A percentile compares a stretch with the other conserved stretches of the same genome.
Evolutionary conservation across 768 basidiomycete genomes (phyloP).

Genomic region (Galerina marginata): DNA sequence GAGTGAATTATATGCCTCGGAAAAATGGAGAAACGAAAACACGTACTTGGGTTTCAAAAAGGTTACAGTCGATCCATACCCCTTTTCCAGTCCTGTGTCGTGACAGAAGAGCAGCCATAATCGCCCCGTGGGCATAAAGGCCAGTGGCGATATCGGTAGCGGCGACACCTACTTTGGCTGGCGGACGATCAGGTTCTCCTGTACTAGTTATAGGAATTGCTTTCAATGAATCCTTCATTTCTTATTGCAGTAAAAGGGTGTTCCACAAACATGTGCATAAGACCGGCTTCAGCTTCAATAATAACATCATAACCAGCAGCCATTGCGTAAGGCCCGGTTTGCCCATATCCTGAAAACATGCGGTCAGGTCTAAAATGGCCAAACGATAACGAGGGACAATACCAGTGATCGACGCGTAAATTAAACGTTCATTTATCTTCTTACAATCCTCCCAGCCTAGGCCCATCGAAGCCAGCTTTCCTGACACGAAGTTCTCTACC

Average conservation of each 20-base stretch:
- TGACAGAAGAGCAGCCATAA: constrained; percentile 88
- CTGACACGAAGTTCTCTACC: constrained; percentile 87
- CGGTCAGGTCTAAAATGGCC: not conserved
- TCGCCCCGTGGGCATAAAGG: constrained; percentile 89
- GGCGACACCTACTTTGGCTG: constrained; percentile 95
- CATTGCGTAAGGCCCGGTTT: constrained; percentile 86
- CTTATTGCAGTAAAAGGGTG: not conserved
- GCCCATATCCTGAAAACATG: constrained; percentile 47
- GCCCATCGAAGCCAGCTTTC: constrained; percentile 85
- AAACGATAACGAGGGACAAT: not conserved
- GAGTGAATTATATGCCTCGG: constrained; percentile 6
- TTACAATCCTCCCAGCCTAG: constrained; percentile 85
- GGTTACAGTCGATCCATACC: constrained; percentile 89
- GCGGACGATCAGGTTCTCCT: constrained; percentile 84
- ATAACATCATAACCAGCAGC: constrained; percentile 90
- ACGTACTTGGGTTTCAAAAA: constrained; percentile 88
- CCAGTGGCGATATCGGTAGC: constrained; percentile 89
- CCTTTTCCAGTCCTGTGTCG: constrained; percentile 86
- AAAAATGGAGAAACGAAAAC: constrained; percentile 2
- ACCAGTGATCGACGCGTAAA: constrained; percentile 93
- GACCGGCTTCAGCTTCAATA: constrained; percentile 88
- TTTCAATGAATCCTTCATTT: constrained; percentile 1
- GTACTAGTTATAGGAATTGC: constrained; percentile 54
- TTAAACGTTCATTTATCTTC: constrained; percentile 76
- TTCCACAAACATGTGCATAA: constrained; percentile 85